Evolutionary conservation across 1,284 basidiomycete species (phyloP).

Genomic region (Rhodotorula sp.): DNA sequence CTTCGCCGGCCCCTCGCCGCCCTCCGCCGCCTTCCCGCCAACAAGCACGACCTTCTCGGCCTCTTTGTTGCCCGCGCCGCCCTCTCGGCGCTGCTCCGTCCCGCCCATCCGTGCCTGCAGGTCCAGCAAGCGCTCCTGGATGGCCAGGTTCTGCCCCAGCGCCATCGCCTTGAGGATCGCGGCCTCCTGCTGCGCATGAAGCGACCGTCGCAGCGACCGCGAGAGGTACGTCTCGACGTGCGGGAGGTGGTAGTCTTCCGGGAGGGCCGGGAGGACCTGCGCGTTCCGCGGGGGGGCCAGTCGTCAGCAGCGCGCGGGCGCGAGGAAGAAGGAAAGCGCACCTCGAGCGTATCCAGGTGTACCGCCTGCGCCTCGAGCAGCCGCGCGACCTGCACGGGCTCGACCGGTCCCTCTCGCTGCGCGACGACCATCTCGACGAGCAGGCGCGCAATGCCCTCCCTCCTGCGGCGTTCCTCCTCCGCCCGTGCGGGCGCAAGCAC

Average conservation of each 20-base stretch:
- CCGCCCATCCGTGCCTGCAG: neutral
- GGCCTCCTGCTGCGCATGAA: conserved; percentile 70
- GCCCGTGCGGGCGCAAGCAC: conserved; percentile 53
- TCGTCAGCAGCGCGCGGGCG: neutral
- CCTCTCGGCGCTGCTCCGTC: conserved; percentile 1
- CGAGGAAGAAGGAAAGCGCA: conserved; percentile 51
- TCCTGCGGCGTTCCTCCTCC: conserved; percentile 57
- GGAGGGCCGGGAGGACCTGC: conserved; percentile 72
- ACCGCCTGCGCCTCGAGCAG: conserved; percentile 76
- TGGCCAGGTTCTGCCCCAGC: conserved; percentile 68
- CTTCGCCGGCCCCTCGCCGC: neutral
- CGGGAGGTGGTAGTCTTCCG: conserved; percentile 71
- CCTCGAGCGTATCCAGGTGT: conserved; percentile 73
- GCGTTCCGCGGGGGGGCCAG: neutral
- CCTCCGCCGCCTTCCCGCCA: neutral
- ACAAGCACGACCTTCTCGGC: neutral
- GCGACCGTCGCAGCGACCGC: conserved; percentile 70
- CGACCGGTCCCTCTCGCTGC: conserved; percentile 36
- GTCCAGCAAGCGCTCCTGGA: conserved; percentile 41
- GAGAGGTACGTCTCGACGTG: conserved; percentile 73
- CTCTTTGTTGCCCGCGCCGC: neutral
- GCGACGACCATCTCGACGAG: conserved; percentile 74
- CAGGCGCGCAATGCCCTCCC: conserved; percentile 65
- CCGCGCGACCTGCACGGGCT: conserved; percentile 60
- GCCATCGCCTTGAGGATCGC: conserved; percentile 71